Evolutionary conservation across 2,329 filamentous ascomycete species (phyloP), one percentile per base, ranked within the genome.

Genomic region (Lachnellula cervina): DNA sequence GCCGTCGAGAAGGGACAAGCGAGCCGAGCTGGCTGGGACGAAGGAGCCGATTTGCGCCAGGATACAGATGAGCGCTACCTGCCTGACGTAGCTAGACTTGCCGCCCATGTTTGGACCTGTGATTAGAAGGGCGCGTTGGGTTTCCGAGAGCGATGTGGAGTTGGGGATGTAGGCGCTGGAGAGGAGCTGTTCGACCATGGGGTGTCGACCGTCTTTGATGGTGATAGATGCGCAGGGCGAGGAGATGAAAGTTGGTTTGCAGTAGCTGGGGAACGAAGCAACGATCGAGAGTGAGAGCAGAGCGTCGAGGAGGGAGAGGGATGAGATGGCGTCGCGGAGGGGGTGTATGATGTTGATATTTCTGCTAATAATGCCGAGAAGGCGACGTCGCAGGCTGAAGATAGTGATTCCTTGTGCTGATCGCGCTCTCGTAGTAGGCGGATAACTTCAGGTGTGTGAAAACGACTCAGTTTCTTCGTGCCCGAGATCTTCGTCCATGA

Each of bases 51-150:
- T 88, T 69, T 99, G 94, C 7, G 90, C 91, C 76, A 99, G 92
- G 66, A 99, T 92, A 48, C 88, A 83, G 60, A 97, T 90, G 6
- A 99, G 83, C 9, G 94, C 93, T 45, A 96, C 85, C 62, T 92
- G 89, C 52, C 94, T 90, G 21, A 99, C 93, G 71, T 96, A 99
- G 56, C 88, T 94, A n/a, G 90, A 96, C 70, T 99, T 99, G 55
- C 94, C 94, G 66, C 94, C 94, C 94, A 99, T 99, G 75, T 99
- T 99, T 32, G 94, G 94, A 0, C 94, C 94, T 0, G 94, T 99
- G 66, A 99, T 87, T 54, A 97, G 86, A 0, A 70, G 62, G 11
- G 68, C 67, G 38, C 67, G 63, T 11, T 44, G 42, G 5, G 3
- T 63, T 97, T 5, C 89, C 80, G 0, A 84, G 81, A 97, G 81